Percentiles rank a stretch among this genome's conserved stretches.
Conservation (phyloP, 2,329 filamentous ascomycete species). For the Trichoderma gracile region DNA sequence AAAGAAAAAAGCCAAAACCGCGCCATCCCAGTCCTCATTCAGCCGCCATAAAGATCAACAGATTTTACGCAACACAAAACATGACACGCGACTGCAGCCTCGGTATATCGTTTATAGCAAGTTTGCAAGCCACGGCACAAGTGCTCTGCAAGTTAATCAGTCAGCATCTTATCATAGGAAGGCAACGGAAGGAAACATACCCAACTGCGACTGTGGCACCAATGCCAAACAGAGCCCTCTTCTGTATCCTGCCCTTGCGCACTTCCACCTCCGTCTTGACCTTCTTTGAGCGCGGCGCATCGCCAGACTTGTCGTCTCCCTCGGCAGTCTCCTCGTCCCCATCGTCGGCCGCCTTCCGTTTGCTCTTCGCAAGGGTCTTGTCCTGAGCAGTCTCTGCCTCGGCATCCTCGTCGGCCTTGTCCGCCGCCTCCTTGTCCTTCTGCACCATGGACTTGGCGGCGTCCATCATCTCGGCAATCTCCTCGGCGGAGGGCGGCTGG, state of each 20-base stretch:
- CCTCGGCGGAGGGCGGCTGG: conserved; percentile 72
- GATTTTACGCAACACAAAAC: conserved; percentile 24
- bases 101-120: conserved; percentile 43
- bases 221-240: conserved; percentile 80
- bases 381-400: conserved; percentile 41
- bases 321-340: conserved; percentile 55
- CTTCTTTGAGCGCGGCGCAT: conserved; percentile 67
- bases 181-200: conserved; percentile 58
- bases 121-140: conserved; percentile 55
- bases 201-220: conserved; percentile 85
- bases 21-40: conserved; percentile 25
- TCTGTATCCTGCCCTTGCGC: conserved; percentile 82
- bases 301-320: conserved; percentile 35
- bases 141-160: conserved; percentile 38
- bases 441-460: conserved; percentile 88
- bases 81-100: conserved; percentile 2
- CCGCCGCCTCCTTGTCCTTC: conserved; percentile 52
- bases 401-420: conserved; percentile 39
- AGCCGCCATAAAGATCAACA: conserved; percentile 24
- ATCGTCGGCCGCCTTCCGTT: conserved; percentile 75
- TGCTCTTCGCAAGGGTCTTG: conserved; percentile 50
- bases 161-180: neutral
- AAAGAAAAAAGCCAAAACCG: conserved; percentile 20
- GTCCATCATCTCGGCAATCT: conserved; percentile 79
- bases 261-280: conserved; percentile 78